phyloP scores from a whole-genome alignment of 2,329 filamentous ascomycete species.

The Colletotrichum sp. region DNA sequence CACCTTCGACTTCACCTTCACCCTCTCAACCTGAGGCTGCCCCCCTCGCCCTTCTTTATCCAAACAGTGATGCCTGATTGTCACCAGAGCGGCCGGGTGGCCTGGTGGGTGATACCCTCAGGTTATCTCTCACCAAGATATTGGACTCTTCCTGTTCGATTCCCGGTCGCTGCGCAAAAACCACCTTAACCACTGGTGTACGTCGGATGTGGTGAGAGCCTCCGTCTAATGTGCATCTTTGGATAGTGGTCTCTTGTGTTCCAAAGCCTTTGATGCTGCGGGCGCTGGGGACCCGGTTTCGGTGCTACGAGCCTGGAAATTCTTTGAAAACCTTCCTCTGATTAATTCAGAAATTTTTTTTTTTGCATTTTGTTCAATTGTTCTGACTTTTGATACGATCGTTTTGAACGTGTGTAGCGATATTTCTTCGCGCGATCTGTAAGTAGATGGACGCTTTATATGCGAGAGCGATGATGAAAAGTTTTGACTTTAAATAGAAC shows the following conservation, averaged over 20 bases:
- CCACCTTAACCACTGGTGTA: neutral
- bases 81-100: neutral
- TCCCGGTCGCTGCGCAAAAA: neutral
- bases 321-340: neutral
- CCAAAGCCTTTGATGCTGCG: neutral
- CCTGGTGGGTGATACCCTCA: neutral
- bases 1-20: neutral
- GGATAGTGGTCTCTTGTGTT: neutral
- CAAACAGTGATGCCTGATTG: neutral
- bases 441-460: neutral
- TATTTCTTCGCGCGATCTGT: neutral
- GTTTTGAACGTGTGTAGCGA: neutral
- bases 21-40: neutral
- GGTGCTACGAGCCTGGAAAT: neutral
- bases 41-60: neutral
- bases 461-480: too few relatives aligned
- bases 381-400: neutral
- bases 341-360: neutral
- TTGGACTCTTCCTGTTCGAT: neutral
- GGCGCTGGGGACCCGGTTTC: neutral
- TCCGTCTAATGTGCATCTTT: neutral
- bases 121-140: neutral
- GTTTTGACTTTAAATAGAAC: fast-evolving
- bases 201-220: neutral
- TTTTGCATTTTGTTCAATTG: neutral